Evolutionary conservation across 2,329 filamentous ascomycete species (phyloP).

Genomic region (Neopestalotiopsis clavispora): DNA sequence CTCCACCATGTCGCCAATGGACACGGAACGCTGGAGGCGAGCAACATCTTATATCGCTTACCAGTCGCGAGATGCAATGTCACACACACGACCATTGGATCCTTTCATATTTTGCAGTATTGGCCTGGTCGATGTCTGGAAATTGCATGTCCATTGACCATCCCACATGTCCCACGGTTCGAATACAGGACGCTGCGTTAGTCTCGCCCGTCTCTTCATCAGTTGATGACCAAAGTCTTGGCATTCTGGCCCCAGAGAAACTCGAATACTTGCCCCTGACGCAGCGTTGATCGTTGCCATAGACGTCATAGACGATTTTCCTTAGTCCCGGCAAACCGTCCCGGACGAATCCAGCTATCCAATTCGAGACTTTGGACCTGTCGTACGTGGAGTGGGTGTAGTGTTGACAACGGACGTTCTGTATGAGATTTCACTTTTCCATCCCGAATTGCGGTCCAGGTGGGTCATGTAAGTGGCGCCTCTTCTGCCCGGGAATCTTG

Average conservation of each 20-base stretch:
- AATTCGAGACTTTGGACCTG: background rate
- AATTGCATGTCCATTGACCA: conserved; percentile 13
- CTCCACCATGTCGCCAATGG: conserved; percentile 6
- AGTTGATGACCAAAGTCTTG: background rate
- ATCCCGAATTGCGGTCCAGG: background rate
- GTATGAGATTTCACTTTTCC: background rate
- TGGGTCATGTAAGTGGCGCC: background rate
- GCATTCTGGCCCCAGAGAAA: background rate
- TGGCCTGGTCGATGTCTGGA: conserved; percentile 6
- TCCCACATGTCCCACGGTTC: conserved; percentile 8
- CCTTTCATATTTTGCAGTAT: background rate
- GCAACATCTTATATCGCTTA: conserved; percentile 16
- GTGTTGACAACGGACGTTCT: background rate
- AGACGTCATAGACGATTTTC: conserved; percentile 9
- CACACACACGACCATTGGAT: conserved; percentile 7
- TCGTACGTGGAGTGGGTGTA: background rate
- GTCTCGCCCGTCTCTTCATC: conserved; percentile 1
- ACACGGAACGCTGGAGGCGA: conserved; percentile 1
- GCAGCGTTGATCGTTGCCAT: conserved; percentile 16
- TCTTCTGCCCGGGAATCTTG: background rate
- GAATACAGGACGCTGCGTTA: conserved; percentile 10
- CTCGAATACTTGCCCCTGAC: conserved; percentile 1
- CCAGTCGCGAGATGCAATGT: conserved; percentile 1
- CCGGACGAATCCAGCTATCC: conserved; percentile 8
- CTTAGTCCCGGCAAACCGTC: conserved; percentile 9